Conservation (phyloP, 202 grass and related monocot genomes). For the Eragrostis tef region DNA sequence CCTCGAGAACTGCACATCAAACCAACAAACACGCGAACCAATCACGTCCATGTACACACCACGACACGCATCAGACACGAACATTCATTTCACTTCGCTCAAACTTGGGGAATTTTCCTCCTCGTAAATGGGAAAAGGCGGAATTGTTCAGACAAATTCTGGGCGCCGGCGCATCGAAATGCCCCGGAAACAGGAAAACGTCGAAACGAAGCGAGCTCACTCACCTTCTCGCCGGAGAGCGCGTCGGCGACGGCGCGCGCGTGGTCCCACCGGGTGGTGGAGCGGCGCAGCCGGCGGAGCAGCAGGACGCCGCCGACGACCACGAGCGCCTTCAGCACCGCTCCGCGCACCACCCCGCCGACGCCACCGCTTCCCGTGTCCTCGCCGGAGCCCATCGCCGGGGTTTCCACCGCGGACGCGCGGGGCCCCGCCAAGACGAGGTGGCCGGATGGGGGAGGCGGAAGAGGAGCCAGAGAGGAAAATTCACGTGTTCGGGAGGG, state of each 20-base stretch:
- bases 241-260: conserved; percentile 73
- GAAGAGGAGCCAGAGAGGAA: conserved; percentile 27
- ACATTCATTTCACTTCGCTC: background rate
- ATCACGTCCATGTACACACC: background rate
- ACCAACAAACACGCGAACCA: conserved; percentile 4
- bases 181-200: background rate
- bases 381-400: conserved; percentile 61
- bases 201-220: too few relatives aligned
- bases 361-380: conserved; percentile 48
- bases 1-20: conserved; percentile 76
- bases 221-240: conserved; percentile 87
- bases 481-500: too few relatives aligned
- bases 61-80: conserved; percentile 21
- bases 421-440: conserved; percentile 22
- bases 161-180: background rate
- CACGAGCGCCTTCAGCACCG: conserved; percentile 79
- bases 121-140: background rate
- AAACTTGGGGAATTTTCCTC: conserved; percentile 7
- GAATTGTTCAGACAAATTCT: background rate
- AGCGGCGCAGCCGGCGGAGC: conserved; percentile 80
- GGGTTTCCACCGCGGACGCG: conserved; percentile 50
- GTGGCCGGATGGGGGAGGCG: background rate
- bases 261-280: conserved; percentile 96
- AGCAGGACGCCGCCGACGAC: conserved; percentile 77
- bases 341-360: conserved; percentile 58